These are phyloP conservation scores for Endothia cerciana DNA, from an alignment of 2,329 filamentous ascomycete genomes.

Conservation along the genomic window DNA sequence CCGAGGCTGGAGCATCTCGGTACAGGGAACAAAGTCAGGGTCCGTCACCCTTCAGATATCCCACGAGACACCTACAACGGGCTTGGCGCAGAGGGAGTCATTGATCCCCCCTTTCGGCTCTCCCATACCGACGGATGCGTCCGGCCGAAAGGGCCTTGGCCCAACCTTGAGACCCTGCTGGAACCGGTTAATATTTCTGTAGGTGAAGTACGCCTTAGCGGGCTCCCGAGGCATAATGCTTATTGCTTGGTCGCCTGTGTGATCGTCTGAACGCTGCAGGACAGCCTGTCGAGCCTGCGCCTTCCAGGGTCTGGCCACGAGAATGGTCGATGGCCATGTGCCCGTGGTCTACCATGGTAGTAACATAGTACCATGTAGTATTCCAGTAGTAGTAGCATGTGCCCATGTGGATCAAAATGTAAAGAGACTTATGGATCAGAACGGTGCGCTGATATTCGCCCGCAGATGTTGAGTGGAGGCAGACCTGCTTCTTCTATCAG, in stretches of 20 bases:
- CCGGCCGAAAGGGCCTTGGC: background rate
- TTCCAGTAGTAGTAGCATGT: too few species aligned
- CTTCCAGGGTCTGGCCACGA: background rate
- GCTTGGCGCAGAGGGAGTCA: background rate
- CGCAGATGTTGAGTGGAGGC: too few species aligned
- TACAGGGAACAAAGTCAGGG: background rate
- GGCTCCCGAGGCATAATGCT: background rate
- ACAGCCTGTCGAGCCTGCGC: background rate
- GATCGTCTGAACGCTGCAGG: background rate
- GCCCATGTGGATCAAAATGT: too few species aligned
- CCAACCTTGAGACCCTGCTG: background rate
- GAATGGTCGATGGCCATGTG: background rate
- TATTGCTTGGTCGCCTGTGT: background rate
- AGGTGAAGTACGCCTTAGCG: background rate
- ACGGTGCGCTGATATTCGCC: background rate
- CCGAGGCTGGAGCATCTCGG: background rate
- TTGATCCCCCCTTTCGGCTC: background rate
- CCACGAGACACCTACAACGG: background rate
- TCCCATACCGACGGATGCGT: background rate
- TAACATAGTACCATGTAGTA: background rate
- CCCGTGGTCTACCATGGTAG: background rate
- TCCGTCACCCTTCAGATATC: background rate
- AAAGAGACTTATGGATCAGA: background rate
- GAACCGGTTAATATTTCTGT: too few species aligned
- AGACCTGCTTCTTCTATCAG: too few species aligned